phyloP scores from a whole-genome alignment of 2,329 filamentous ascomycete species.

The Macrophomina pseudophaseolina region DNA sequence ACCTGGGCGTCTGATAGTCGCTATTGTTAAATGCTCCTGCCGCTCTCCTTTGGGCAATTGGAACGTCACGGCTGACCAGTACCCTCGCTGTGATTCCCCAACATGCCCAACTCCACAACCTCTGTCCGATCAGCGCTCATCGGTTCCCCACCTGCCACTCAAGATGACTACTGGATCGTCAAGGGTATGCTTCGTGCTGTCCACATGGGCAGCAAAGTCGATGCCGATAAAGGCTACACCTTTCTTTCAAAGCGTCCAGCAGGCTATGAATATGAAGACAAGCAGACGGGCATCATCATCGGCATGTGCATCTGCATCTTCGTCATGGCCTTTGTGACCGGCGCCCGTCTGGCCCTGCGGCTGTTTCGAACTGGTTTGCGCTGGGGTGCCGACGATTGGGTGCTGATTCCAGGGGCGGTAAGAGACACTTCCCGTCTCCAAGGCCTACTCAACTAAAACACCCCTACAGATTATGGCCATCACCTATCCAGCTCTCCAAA shows the following conservation, averaged over 20 bases:
- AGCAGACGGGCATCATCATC: slow-evolving; percentile 34
- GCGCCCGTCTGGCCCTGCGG: slow-evolving; percentile 36
- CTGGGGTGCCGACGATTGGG: slow-evolving; percentile 43
- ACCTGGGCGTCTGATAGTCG: neutral
- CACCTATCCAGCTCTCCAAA: slow-evolving; percentile 36
- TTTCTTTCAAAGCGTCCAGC: slow-evolving; percentile 17
- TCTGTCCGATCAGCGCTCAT: slow-evolving; percentile 26
- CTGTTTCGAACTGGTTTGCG: slow-evolving; percentile 34
- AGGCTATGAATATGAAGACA: slow-evolving; percentile 35
- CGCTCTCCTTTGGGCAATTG: neutral
- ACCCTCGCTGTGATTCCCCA: neutral
- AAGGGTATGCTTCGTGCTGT: slow-evolving; percentile 34
- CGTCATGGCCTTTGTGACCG: slow-evolving; percentile 37
- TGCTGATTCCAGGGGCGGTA: slow-evolving; percentile 41
- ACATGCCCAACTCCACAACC: neutral
- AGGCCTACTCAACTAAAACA: neutral
- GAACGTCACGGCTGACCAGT: neutral
- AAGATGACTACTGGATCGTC: slow-evolving; percentile 38
- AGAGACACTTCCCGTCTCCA: neutral
- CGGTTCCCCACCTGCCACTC: slow-evolving; percentile 34
- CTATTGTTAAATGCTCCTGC: neutral
- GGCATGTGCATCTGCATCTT: slow-evolving; percentile 38
- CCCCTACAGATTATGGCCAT: slow-evolving; percentile 32
- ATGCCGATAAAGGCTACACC: slow-evolving; percentile 30
- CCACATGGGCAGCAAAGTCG: slow-evolving; percentile 28